phyloP scores from a whole-genome alignment of 202 grass and related monocot species.

The Zoysia matrella region DNA sequence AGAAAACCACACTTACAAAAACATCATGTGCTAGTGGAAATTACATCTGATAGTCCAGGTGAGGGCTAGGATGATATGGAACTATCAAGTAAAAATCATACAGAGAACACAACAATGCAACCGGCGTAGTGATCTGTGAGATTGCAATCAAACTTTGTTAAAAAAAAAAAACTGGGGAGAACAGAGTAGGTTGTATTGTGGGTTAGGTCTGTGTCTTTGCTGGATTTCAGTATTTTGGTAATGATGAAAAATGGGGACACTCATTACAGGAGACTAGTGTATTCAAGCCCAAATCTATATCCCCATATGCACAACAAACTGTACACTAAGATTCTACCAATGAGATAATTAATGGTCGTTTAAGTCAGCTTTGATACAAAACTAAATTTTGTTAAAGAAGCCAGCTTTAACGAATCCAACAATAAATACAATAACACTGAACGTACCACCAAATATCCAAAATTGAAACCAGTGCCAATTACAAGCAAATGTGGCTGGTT shows the following conservation, averaged over 20 bases:
- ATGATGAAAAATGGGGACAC: neutral
- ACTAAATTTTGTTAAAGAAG: neutral
- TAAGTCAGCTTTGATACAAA: neutral
- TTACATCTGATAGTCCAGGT: slow-evolving; percentile 9
- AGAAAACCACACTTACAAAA: neutral
- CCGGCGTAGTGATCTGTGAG: neutral
- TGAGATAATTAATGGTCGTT: no score
- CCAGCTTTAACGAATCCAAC: neutral
- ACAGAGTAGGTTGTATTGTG: neutral
- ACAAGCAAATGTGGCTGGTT: slow-evolving; percentile 95
- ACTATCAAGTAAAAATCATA: neutral
- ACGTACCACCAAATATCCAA: slow-evolving; percentile 97
- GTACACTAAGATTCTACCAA: no score
- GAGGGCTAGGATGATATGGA: neutral
- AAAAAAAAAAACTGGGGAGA: neutral
- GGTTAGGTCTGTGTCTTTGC: neutral
- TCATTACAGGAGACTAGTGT: neutral
- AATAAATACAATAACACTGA: slow-evolving; percentile 26
- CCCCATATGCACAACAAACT: no score
- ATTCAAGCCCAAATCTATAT: neutral
- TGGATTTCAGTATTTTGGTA: neutral
- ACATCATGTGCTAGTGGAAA: neutral
- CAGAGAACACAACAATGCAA: neutral
- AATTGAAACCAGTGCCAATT: slow-evolving; percentile 96
- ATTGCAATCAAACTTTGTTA: neutral